Evolutionary conservation across 768 basidiomycete species (phyloP).

Genomic region (Tulasnella sp.): DNA sequence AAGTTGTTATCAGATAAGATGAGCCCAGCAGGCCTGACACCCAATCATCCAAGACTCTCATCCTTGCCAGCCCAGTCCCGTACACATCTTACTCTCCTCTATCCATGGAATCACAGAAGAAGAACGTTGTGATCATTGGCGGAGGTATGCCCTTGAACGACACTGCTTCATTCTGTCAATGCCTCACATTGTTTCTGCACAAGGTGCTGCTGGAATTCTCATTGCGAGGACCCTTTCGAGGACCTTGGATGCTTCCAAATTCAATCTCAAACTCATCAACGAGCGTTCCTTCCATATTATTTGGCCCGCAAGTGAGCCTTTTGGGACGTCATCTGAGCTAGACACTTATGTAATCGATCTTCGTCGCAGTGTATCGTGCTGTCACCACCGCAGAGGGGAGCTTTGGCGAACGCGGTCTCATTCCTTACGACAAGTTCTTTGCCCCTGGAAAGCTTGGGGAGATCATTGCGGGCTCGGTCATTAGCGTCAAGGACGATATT

Average conservation of each 20-base stretch:
- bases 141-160: conserved; percentile 34
- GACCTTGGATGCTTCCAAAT: conserved; percentile 38
- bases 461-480: conserved; percentile 29
- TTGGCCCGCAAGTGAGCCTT: conserved; percentile 28
- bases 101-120: conserved; percentile 16
- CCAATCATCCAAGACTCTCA: too few relatives aligned
- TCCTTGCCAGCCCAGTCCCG: too few relatives aligned
- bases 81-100: too few relatives aligned
- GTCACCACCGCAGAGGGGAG: conserved; percentile 37
- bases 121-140: conserved; percentile 42
- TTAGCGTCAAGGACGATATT: conserved; percentile 31
- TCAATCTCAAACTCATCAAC: conserved; percentile 46
- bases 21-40: too few relatives aligned
- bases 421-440: conserved; percentile 35
- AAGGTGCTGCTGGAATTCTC: conserved; percentile 32
- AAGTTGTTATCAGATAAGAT: too few relatives aligned
- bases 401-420: conserved; percentile 37
- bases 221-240: conserved; percentile 40
- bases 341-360: background rate
- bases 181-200: background rate
- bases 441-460: conserved; percentile 36
- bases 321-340: background rate
- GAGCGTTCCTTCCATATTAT: conserved; percentile 41
- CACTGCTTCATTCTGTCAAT: background rate
- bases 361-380: conserved; percentile 36